Percentiles rank a stretch among this genome's conserved stretches.
These are phyloP conservation scores for Penicillium sp. DNA, from an alignment of 2,329 filamentous ascomycete species.

Conservation along the genomic window DNA sequence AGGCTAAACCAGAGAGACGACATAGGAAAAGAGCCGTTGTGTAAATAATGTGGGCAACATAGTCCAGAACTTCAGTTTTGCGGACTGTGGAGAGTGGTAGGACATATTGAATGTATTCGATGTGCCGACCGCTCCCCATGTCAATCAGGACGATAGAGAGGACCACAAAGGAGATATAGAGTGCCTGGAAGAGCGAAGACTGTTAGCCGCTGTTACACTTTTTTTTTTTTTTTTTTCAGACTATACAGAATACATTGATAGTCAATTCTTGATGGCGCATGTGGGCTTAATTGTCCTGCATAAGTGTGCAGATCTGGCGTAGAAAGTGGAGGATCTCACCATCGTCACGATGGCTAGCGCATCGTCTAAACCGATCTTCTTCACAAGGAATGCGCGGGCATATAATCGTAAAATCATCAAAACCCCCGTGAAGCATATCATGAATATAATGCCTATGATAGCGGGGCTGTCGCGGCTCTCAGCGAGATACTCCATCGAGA, in stretches of 20 bases:
- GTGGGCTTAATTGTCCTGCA: neutral
- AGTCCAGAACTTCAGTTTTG: slow-evolving; percentile 50
- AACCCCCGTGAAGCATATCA: slow-evolving; percentile 30
- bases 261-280: neutral
- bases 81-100: slow-evolving; percentile 44
- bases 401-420: slow-evolving; percentile 47
- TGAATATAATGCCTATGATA: slow-evolving; percentile 31
- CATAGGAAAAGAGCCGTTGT: slow-evolving; percentile 52
- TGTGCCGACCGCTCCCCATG: slow-evolving; percentile 47
- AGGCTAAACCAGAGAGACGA: slow-evolving; percentile 53
- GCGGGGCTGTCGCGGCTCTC: slow-evolving; percentile 29
- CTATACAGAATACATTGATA: neutral
- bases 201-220: neutral
- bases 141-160: slow-evolving; percentile 48
- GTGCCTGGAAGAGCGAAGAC: slow-evolving; percentile 19
- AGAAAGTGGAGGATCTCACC: slow-evolving; percentile 33
- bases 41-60: slow-evolving; percentile 53
- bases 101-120: slow-evolving; percentile 46
- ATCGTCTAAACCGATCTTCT: slow-evolving; percentile 49
- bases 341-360: slow-evolving; percentile 49
- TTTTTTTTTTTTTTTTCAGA: neutral
- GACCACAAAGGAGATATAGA: slow-evolving; percentile 46
- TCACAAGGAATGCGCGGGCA: slow-evolving; percentile 47
- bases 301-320: slow-evolving; percentile 6
- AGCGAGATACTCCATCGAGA: slow-evolving; percentile 30